Conservation (phyloP, 805 yeast species). For the Hanseniaspora pseudoguilliermondii region DNA sequence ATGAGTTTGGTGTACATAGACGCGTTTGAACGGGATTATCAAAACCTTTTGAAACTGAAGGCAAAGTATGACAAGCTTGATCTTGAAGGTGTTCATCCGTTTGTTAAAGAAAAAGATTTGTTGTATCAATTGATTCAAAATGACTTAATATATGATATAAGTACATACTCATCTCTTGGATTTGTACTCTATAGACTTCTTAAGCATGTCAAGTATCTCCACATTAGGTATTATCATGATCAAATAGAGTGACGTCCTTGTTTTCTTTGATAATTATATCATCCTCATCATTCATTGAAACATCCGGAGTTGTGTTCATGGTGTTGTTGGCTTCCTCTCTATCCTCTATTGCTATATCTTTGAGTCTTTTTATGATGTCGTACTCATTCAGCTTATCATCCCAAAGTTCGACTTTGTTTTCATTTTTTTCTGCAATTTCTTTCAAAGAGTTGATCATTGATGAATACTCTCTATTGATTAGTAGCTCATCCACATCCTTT, state of each 20-base stretch:
- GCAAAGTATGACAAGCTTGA: background rate
- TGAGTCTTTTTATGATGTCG: slow-evolving; percentile 6
- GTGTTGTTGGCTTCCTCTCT: background rate
- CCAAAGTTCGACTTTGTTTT: slow-evolving; percentile 11
- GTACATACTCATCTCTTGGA: background rate
- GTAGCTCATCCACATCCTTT: slow-evolving; percentile 8
- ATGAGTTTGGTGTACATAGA: background rate
- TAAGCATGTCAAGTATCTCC: background rate
- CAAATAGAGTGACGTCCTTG: slow-evolving; percentile 8
- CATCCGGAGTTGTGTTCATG: slow-evolving; percentile 3
- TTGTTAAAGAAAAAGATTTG: background rate
- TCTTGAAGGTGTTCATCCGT: slow-evolving; percentile 2
- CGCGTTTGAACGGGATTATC: background rate
- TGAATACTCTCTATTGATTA: slow-evolving; percentile 3
- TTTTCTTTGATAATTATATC: slow-evolving; percentile 7
- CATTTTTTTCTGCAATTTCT: background rate
- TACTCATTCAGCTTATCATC: slow-evolving; percentile 8
- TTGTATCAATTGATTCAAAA: background rate
- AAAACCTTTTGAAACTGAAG: background rate
- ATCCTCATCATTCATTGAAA: slow-evolving; percentile 8
- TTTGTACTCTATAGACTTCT: background rate
- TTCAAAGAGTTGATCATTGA: background rate
- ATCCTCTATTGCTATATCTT: background rate
- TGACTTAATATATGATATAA: background rate
- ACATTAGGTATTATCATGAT: slow-evolving; percentile 3